Evolutionary conservation across 2,329 filamentous ascomycete species (phyloP).

Genomic region (Ramularia collo-cygni): DNA sequence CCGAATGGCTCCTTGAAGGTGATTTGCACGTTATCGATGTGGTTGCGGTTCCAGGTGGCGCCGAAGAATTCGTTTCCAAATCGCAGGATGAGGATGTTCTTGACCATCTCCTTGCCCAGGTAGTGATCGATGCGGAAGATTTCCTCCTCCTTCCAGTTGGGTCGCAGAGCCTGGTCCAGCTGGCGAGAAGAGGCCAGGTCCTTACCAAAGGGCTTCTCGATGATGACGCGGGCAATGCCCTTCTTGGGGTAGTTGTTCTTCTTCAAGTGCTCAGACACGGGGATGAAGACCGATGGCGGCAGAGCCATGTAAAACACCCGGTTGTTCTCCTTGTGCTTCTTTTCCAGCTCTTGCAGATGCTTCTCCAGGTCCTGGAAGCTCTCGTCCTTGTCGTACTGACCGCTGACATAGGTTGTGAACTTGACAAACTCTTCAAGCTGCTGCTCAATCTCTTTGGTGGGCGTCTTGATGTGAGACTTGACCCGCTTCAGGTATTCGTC

Average conservation of each 20-base stretch:
- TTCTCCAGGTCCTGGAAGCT: conserved; percentile 80
- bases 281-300: conserved; percentile 94
- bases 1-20: conserved; percentile 99
- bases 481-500: conserved; percentile 90
- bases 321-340: conserved; percentile 74
- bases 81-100: conserved; percentile 96
- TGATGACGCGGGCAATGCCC: conserved; percentile 89
- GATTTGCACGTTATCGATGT: conserved; percentile 99
- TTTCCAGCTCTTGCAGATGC: conserved; percentile 79
- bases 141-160: conserved; percentile 98
- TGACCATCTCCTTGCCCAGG: conserved; percentile 99
- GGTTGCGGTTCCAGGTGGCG: conserved; percentile 97
- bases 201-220: conserved; percentile 99
- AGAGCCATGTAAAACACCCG: conserved; percentile 99
- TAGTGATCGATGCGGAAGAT: conserved; percentile 99
- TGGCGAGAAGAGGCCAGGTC: conserved; percentile 90
- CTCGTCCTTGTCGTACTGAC: conserved; percentile 95
- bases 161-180: conserved; percentile 87
- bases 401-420: conserved; percentile 89
- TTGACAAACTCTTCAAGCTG: conserved; percentile 85
- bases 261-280: conserved; percentile 95
- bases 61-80: conserved; percentile 99
- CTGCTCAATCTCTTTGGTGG: conserved; percentile 94
- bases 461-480: conserved; percentile 97
- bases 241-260: conserved; percentile 89